A percentile compares a stretch with the other conserved stretches of the same genome.
These are phyloP conservation scores for Colletotrichum echinochloae DNA, from an alignment of 2,329 filamentous ascomycete species.

Conservation along the genomic window DNA sequence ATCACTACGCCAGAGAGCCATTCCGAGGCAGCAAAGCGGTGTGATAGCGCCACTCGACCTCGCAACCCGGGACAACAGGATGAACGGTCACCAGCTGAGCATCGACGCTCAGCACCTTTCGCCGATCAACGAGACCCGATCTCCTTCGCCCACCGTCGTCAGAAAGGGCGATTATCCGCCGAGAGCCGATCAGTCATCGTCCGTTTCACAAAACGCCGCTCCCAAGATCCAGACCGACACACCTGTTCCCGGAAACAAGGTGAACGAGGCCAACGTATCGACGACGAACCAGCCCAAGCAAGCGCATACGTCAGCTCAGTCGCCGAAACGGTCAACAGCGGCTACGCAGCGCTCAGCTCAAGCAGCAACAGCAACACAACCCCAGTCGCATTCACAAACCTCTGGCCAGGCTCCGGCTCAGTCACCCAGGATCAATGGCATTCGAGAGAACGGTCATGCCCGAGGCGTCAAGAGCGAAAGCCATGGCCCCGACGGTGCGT, in stretches of 20 bases:
- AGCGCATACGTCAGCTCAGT: slow-evolving; percentile 40
- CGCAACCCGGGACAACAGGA: slow-evolving; percentile 59
- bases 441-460: slow-evolving; percentile 64
- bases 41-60: slow-evolving; percentile 68
- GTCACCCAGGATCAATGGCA: slow-evolving; percentile 54
- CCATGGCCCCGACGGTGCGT: slow-evolving; percentile 58
- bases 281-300: slow-evolving; percentile 48
- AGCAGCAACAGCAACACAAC: slow-evolving; percentile 42
- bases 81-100: slow-evolving; percentile 49
- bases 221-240: slow-evolving; percentile 33
- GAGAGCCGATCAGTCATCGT: slow-evolving; percentile 27
- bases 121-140: slow-evolving; percentile 79
- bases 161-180: slow-evolving; percentile 54
- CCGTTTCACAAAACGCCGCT: slow-evolving; percentile 32
- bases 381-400: slow-evolving; percentile 42
- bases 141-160: slow-evolving; percentile 73
- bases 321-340: slow-evolving; percentile 41
- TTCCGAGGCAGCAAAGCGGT: slow-evolving; percentile 59
- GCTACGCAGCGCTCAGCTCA: slow-evolving; percentile 24
- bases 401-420: slow-evolving; percentile 43
- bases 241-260: slow-evolving; percentile 7
- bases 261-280: slow-evolving; percentile 23
- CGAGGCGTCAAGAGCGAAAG: slow-evolving; percentile 67
- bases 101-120: slow-evolving; percentile 69
- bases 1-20: slow-evolving; percentile 51